Evolutionary conservation across 2,329 filamentous ascomycete species (phyloP), one percentile per base, ranked within the genome.

Genomic region (Trichoderma oligosporum): DNA sequence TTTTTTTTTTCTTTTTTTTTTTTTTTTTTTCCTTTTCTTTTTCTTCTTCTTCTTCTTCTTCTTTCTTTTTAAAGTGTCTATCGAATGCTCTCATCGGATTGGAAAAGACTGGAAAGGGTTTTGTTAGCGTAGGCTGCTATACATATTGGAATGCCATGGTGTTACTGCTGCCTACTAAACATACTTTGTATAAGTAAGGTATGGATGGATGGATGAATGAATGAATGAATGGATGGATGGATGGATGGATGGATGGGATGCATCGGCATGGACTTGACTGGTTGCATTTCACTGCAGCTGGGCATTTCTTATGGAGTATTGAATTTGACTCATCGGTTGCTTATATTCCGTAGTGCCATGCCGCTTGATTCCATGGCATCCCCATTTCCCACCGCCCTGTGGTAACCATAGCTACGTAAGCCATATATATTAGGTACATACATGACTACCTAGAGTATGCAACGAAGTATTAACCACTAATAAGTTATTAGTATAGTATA

Each of bases 201-300:
- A 6, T 22, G 38, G 18, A 11, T 41, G 18, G 9, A 20, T 41
- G n/a, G 14, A 18, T 1, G 16, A 18, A 41, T 51, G 35, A 35
- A 39, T 39, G 47, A 24, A 29, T 41, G 25, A n/a, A 6, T 22
- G 38, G 18, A 11, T 41, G 18, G 9, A 20, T 41, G n/a, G 14
- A 18, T 1, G 16, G 25, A 41, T 51, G 35, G 47, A 39, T 39
- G 47, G 35, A 29, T 41, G 25, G 38, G 36, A n/a, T 39, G 8
- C 9, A 42, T 42, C 20, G n/a, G 27, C 49, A 44, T 54, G 49
- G 49, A n/a, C 49, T 38, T 44, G 49, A 29, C 49, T 54, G 29
- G 49, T 54, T 44, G 39, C 49, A 54, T 54, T 42, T 35, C 5
- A 36, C 33, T 35, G 49, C 29, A 35, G 49, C 49, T 45, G 49